Conservation (phyloP, 805 yeast species). For the Zygosaccharomyces lentus region DNA sequence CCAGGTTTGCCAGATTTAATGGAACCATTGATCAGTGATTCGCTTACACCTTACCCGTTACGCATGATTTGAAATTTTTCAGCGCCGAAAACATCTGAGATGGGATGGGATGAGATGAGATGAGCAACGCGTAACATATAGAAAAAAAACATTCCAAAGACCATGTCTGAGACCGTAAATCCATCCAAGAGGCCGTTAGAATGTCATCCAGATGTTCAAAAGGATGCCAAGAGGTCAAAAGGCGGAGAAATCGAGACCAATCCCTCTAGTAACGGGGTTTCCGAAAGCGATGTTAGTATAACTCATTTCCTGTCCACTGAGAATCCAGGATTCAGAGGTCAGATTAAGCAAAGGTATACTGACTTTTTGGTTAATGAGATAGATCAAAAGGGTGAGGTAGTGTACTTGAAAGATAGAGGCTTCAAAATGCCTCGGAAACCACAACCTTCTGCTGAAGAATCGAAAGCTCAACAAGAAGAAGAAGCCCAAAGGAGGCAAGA, state of each 20-base stretch:
- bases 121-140: slow-evolving; percentile 5
- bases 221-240: slow-evolving; percentile 22
- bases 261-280: slow-evolving; percentile 41
- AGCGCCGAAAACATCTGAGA: not conserved
- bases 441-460: slow-evolving; percentile 41
- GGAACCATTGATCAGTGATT: not conserved
- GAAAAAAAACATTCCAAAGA: not conserved
- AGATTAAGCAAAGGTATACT: slow-evolving; percentile 81
- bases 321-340: slow-evolving; percentile 66
- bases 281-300: slow-evolving; percentile 84
- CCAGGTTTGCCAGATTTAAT: no score
- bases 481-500: slow-evolving; percentile 30
- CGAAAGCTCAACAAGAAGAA: slow-evolving; percentile 33
- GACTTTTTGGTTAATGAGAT: slow-evolving; percentile 95
- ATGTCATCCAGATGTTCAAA: slow-evolving; percentile 8
- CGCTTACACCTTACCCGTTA: not conserved
- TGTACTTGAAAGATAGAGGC: slow-evolving; percentile 75
- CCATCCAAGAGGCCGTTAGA: slow-evolving; percentile 24
- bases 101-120: slow-evolving; percentile 5
- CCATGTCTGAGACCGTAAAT: slow-evolving; percentile 7
- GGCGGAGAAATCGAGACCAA: slow-evolving; percentile 5
- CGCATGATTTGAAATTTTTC: slow-evolving; percentile 13
- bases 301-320: slow-evolving; percentile 57
- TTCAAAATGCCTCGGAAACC: slow-evolving; percentile 49
- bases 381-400: slow-evolving; percentile 58